phyloP scores from a whole-genome alignment of 129 eudicot species.

The Lonicera japonica region DNA sequence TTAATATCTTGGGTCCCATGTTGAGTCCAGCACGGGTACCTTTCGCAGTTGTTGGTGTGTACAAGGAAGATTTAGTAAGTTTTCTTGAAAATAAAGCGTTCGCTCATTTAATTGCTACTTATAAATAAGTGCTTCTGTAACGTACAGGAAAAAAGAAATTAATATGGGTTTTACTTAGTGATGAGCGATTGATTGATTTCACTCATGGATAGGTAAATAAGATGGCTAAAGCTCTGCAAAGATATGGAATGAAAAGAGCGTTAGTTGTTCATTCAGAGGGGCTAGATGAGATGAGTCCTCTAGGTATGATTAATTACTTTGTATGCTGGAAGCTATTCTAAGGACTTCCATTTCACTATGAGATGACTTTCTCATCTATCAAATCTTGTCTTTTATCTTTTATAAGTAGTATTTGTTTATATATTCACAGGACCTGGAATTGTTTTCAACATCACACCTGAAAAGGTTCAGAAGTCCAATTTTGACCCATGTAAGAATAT shows the following conservation, averaged over 20 bases:
- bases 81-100: background rate
- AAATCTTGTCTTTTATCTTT: background rate
- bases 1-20: conserved; percentile 81
- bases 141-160: too few relatives aligned
- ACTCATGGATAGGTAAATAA: conserved; percentile 47
- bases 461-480: conserved; percentile 53
- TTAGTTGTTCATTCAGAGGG: conserved; percentile 90
- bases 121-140: background rate
- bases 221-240: conserved; percentile 85
- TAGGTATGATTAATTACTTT: conserved; percentile 40
- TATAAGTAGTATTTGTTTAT: background rate
- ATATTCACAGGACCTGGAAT: conserved; percentile 63
- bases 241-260: conserved; percentile 83
- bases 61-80: conserved; percentile 67
- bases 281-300: conserved; percentile 88
- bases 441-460: conserved; percentile 59
- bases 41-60: conserved; percentile 81
- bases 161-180: too few relatives aligned
- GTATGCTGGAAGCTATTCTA: background rate
- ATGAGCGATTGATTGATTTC: conserved; percentile 1
- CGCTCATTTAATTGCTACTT: background rate
- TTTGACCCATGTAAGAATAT: conserved; percentile 81
- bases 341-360: background rate
- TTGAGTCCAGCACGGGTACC: conserved; percentile 78
- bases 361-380: background rate